phyloP scores from a whole-genome alignment of 345 rosid species.

The Bruguiera parviflora region DNA sequence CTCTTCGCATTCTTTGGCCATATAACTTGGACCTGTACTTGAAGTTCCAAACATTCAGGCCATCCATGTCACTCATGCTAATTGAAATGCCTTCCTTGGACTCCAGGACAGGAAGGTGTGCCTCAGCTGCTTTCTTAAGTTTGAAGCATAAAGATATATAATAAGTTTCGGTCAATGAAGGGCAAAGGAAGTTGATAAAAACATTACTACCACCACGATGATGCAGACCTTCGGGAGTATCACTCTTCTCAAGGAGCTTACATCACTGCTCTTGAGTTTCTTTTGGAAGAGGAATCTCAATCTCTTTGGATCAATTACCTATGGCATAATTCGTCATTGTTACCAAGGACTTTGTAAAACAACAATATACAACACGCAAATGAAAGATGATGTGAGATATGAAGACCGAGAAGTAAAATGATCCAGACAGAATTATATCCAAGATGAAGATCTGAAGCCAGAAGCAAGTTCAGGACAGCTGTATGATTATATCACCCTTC shows the following conservation, averaged over 20 bases:
- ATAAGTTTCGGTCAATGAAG: too few relatives aligned
- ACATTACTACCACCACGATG: too few relatives aligned
- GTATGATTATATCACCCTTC: too few relatives aligned
- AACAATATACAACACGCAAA: neutral
- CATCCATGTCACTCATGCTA: slow-evolving; percentile 77
- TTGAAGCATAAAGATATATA: neutral
- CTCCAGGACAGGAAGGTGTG: slow-evolving; percentile 75
- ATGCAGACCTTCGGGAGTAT: slow-evolving; percentile 81
- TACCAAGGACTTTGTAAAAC: neutral
- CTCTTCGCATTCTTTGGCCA: neutral
- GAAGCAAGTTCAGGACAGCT: neutral
- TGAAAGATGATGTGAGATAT: neutral
- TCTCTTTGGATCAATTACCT: slow-evolving; percentile 71
- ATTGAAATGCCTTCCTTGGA: slow-evolving; percentile 83
- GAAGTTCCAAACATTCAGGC: slow-evolving; percentile 80
- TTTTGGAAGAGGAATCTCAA: slow-evolving; percentile 82
- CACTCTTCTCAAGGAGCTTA: slow-evolving; percentile 84
- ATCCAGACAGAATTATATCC: too few relatives aligned
- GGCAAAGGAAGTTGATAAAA: too few relatives aligned
- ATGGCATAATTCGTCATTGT: slow-evolving; percentile 4
- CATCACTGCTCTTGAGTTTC: slow-evolving; percentile 95
- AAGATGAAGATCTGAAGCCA: neutral
- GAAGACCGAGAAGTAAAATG: too few relatives aligned
- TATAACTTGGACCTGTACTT: slow-evolving; percentile 64
- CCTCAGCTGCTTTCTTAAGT: slow-evolving; percentile 86